Evolutionary conservation across 768 basidiomycete species (phyloP), one percentile per base, ranked within the genome.

Genomic region (Lepiota brunneoincarnata): DNA sequence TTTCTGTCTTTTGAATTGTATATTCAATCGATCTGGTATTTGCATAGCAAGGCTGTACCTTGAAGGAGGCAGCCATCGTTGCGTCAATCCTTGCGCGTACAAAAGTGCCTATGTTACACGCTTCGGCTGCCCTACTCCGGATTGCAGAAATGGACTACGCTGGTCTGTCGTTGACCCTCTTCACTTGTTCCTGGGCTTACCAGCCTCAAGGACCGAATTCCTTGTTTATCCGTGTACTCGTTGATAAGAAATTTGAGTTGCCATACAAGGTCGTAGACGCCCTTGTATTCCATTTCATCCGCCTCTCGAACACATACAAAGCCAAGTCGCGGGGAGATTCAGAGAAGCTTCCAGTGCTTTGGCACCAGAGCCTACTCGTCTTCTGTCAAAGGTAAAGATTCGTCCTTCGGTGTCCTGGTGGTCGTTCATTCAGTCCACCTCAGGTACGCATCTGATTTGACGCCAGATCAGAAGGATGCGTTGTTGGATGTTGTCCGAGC

Each of bases 201-300:
- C 18, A 11, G 17, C 44, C 31, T 36, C 14, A 39, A 80, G 93
- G 94, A 2, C 90, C 97, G 0, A 97, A 93, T 60, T 97, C 94
- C 10, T 80, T 99, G 18, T 98, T 99, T 76, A 95, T 99, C 67
- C 92, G 97, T 17, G 89, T 98, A 11, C 76, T 99, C 26, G 75
- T 98, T 46, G 97, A 99, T 75, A 99, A 99, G 72, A 99, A 99
- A 68, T 91, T 95, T 66, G 93, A 97, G 56, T 75, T 99, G 26
- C 97, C 97, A 0, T 99, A 94, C 78, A 96, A 98, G 72, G 96
- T 97, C 24, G 84, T 99, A 49, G 97, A 99, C 66, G 90, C 92
- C 2, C 83, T 99, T 54, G 95, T 98, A 11, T 96, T 97, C 78
- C 97, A 99, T 74, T 99, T 97, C 68, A 93, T 98, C 63, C 88